These are phyloP conservation scores for Starmerella cellae DNA, from an alignment of 805 yeast species.

Conservation along the genomic window DNA sequence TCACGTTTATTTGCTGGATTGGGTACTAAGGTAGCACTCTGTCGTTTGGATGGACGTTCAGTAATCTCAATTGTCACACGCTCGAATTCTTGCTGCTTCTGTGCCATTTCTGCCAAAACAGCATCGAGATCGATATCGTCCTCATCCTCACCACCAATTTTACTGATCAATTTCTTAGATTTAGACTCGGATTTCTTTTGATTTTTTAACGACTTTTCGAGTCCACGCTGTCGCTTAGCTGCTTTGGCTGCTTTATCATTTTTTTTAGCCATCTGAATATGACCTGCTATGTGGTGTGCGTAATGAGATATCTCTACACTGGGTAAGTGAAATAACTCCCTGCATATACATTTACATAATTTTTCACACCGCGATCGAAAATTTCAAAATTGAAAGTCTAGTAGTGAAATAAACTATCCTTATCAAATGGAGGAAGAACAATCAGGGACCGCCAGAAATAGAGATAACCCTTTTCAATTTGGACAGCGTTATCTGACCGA, in stretches of 20 bases:
- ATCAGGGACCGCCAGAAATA: neutral
- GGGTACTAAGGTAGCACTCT: slow-evolving; percentile 63
- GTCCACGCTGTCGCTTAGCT: slow-evolving; percentile 78
- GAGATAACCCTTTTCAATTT: slow-evolving; percentile 81
- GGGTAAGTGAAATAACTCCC: too few relatives aligned
- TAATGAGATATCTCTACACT: too few relatives aligned
- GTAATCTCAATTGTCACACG: slow-evolving; percentile 51
- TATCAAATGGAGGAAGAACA: too few relatives aligned
- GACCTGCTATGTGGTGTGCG: neutral
- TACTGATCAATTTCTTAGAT: slow-evolving; percentile 60
- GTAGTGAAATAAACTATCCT: too few relatives aligned
- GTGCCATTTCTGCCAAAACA: slow-evolving; percentile 59
- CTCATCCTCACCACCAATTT: slow-evolving; percentile 49
- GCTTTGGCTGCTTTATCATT: slow-evolving; percentile 73
- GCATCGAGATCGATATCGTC: slow-evolving; percentile 80
- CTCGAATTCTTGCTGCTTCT: slow-evolving; percentile 66
- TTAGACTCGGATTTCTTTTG: slow-evolving; percentile 60
- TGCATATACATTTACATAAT: too few relatives aligned
- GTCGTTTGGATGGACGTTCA: slow-evolving; percentile 50
- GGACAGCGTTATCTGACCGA: slow-evolving; percentile 70
- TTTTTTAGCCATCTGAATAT: slow-evolving; percentile 64
- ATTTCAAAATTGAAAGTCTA: too few relatives aligned
- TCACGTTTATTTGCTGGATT: slow-evolving; percentile 72
- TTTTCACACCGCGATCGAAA: too few relatives aligned
- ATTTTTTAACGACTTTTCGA: slow-evolving; percentile 68